Conservation (phyloP, 2,329 filamentous ascomycete genomes). For the Pestalotiopsis sp. region DNA sequence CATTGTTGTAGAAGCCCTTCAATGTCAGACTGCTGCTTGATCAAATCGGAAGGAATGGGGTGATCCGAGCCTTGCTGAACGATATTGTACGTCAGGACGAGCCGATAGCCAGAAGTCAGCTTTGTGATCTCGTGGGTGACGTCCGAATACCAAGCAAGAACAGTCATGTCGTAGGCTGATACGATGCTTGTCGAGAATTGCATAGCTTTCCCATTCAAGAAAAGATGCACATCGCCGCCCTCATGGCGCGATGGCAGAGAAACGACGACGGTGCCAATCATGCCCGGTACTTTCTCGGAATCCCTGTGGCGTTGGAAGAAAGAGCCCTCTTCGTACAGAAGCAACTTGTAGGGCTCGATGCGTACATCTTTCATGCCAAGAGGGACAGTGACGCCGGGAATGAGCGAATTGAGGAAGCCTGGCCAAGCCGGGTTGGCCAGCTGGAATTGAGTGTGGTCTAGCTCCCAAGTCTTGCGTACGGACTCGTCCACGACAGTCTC, state of each 20-base stretch:
- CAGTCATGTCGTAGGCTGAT: slow-evolving; percentile 33
- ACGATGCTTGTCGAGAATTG: slow-evolving; percentile 32
- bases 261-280: slow-evolving; percentile 50
- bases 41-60: slow-evolving; percentile 19
- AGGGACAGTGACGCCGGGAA: slow-evolving; percentile 24
- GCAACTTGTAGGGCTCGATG: slow-evolving; percentile 42
- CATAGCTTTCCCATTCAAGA: slow-evolving; percentile 33
- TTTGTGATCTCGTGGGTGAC: slow-evolving; percentile 49
- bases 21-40: slow-evolving; percentile 12
- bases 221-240: slow-evolving; percentile 44
- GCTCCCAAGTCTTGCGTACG: slow-evolving; percentile 42
- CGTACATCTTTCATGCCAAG: slow-evolving; percentile 30
- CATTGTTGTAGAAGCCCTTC: slow-evolving; percentile 18
- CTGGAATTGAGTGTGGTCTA: slow-evolving; percentile 36
- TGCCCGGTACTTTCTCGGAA: slow-evolving; percentile 45
- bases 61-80: slow-evolving; percentile 28
- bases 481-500: slow-evolving; percentile 39
- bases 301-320: slow-evolving; percentile 49
- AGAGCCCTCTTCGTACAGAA: slow-evolving; percentile 49
- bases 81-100: slow-evolving; percentile 53
- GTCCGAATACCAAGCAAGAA: slow-evolving; percentile 48
- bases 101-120: slow-evolving; percentile 44
- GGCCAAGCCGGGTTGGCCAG: slow-evolving; percentile 40
- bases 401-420: slow-evolving; percentile 25
- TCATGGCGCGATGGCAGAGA: slow-evolving; percentile 47